A percentile compares a stretch with the other conserved stretches of the same genome.
Evolutionary conservation across 139 green algal genomes (phyloP).

Genomic region (Tetraselmis chui): DNA sequence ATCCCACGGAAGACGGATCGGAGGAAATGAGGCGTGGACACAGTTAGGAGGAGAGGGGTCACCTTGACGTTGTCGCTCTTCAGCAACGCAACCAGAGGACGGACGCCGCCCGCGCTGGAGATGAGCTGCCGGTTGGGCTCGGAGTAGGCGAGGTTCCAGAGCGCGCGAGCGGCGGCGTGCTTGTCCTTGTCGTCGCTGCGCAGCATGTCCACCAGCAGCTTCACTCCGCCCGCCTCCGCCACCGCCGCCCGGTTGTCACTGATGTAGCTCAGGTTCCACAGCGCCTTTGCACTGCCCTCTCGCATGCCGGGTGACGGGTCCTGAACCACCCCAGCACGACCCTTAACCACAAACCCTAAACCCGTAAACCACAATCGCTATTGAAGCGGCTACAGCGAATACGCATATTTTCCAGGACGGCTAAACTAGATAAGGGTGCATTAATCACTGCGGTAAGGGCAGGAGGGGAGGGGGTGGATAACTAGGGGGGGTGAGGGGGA

Average conservation of each 20-base stretch:
- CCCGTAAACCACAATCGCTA: too few relatives aligned
- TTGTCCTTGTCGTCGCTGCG: not conserved
- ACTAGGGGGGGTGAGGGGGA: too few relatives aligned
- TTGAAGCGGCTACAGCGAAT: too few relatives aligned
- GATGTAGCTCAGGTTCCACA: not conserved
- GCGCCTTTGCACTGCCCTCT: not conserved
- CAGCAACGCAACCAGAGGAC: not conserved
- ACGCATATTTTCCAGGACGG: too few relatives aligned
- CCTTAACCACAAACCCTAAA: too few relatives aligned
- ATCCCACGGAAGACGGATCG: too few relatives aligned
- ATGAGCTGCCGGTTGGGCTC: not conserved
- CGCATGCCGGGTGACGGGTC: not conserved
- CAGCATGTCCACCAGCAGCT: not conserved
- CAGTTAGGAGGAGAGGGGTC: too few relatives aligned
- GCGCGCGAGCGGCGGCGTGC: not conserved
- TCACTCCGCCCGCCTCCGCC: not conserved
- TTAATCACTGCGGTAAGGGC: too few relatives aligned
- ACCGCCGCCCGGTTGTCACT: not conserved
- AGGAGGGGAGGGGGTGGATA: too few relatives aligned
- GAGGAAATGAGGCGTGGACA: too few relatives aligned
- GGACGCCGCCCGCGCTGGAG: not conserved
- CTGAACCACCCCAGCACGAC: too few relatives aligned
- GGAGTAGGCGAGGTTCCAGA: not conserved
- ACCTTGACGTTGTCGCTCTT: not conserved
- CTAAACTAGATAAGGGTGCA: too few relatives aligned